Base-by-base conservation (phyloP, 768 basidiomycete genomes). In the Mycena sanguinolenta region DNA sequence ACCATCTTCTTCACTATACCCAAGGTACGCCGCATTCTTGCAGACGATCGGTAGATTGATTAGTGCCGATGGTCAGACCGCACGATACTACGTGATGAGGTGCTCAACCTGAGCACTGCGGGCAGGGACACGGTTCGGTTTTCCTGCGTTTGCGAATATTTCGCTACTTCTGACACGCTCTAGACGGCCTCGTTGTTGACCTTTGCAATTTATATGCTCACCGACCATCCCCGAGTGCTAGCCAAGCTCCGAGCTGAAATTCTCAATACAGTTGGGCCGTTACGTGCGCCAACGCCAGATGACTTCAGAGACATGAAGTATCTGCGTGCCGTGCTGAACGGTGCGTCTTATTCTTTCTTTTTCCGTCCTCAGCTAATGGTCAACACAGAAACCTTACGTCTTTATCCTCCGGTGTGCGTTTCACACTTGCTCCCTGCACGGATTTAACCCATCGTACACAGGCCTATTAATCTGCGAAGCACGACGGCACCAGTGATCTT, bases 271-370 rank as follows among this genome's bases (percentile, higher is more conserved):
- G 82, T 90, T 25, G 89, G 89, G 0, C 75, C 79, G 7, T 77
- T 75, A 2, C 75, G 82, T 16, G 70, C 82, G 3, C 89, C 90
- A 0, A 86, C 87, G 1, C 88, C 86, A 67, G 89, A 89, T 28
- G 85, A 88, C 50, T 82, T 91, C 68, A 81, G 86, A 23, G 83
- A 85, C 17, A 87, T 90, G 89, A 89, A 88, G 62, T 91, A 87
- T 71, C 75, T 90, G 66, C 79, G 88, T 27, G 89, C 89, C 2
- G 85, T 90, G 52, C 83, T 90, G 53, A 90, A 91, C 73, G 88
- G 87, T 73, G 32, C 14, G 67, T 53, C 5, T 13, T 32, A n/a
- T 42, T 10, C 9, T 39, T 14, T 30, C 4, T 85, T 27, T 42
- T 66, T 34, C 21, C 2, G 4, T 9, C n/a, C n/a, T 49, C 19